A percentile compares a stretch with the other conserved stretches of the same genome.
Evolutionary conservation across 2,329 filamentous ascomycete genomes (phyloP).

Genomic region (Pseudopithomyces chartarum): DNA sequence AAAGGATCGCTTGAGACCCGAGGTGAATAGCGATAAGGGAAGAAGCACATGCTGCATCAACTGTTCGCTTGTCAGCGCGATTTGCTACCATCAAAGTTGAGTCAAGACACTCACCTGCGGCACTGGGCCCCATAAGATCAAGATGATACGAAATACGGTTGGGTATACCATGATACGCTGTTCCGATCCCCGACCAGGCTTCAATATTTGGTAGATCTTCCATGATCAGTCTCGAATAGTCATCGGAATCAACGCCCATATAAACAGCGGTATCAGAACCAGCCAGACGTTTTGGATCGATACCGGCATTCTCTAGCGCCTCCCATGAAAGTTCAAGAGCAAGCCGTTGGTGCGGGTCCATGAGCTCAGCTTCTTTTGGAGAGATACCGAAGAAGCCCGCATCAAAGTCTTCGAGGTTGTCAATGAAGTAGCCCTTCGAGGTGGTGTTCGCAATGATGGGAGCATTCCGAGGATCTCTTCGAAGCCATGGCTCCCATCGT

Average conservation of each 20-base stretch:
- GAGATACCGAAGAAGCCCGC: slow-evolving; percentile 35
- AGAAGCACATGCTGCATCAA: slow-evolving; percentile 35
- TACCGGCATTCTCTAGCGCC: slow-evolving; percentile 47
- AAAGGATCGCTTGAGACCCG: slow-evolving; percentile 26
- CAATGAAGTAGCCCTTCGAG: slow-evolving; percentile 18
- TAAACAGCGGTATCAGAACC: slow-evolving; percentile 32
- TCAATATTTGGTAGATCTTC: slow-evolving; percentile 20
- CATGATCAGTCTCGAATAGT: slow-evolving; percentile 19
- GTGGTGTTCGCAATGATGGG: slow-evolving; percentile 5
- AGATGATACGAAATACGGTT: slow-evolving; percentile 31
- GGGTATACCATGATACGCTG: slow-evolving; percentile 18
- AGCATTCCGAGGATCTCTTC: slow-evolving; percentile 7
- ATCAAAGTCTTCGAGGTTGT: slow-evolving; percentile 42
- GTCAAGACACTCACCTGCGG: slow-evolving; percentile 10
- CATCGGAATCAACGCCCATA: slow-evolving; percentile 19
- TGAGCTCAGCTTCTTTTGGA: slow-evolving; percentile 24
- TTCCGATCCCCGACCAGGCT: slow-evolving; percentile 24
- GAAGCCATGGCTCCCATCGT: slow-evolving; percentile 12
- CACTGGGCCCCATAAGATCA: slow-evolving; percentile 27
- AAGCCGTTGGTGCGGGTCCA: slow-evolving; percentile 34
- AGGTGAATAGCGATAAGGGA: slow-evolving; percentile 28
- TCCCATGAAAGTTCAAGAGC: slow-evolving; percentile 36
- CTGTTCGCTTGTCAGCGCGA: background rate
- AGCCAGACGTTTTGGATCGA: slow-evolving; percentile 14
- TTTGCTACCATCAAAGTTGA: background rate